Base-by-base conservation (phyloP, 2,329 filamentous ascomycete species). In the Verticillium tricorpus region DNA sequence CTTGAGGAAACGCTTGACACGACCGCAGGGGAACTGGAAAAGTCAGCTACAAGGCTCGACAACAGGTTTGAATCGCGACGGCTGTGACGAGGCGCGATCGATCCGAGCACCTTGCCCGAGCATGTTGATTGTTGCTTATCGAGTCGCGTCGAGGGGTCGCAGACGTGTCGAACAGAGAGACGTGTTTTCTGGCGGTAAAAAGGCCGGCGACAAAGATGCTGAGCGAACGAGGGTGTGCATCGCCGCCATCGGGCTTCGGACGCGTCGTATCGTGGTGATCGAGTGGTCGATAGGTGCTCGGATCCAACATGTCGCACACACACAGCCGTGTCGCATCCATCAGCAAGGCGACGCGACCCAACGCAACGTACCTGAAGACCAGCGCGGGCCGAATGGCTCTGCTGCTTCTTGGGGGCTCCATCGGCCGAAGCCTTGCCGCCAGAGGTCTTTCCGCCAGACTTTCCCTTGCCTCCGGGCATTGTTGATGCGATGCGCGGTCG, bases 1-100 rank as follows among this genome's bases (percentile, higher is more conserved):
- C 87, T 98, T 97, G 76, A 99, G 85, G 83, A 98, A 98, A 82
- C 95, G 93, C 90, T 99, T 99, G 80, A 99, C 95, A 89, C 95
- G 95, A 81, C 95, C 95, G 77, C 95, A 99, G 65, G 95, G 95
- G 78, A 99, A 99, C 95, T 99, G 75, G 63, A 68, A 63, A 61
- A 57, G 34, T 19, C 54, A 56, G 54, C 19, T 32, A 34, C 14
- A 12, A 25, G 15, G 9, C 12, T 52, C n/a, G 45, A 25, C 9
- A 12, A 11, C 11, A 11, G 9, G 12, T 14, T 12, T 19, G n/a
- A 25, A 8, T n/a, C 19, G 11, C 45, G 45, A 52, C 12, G 19
- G n/a, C 45, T 52, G 45, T 52, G 45, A 19, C n/a, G 45, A 22
- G 22, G 45, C 45, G 45, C 19, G 45, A 52, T 52, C 45, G 22